A percentile compares a stretch with the other conserved stretches of the same genome.
Conservation (phyloP, 805 yeast genomes). For the Phaffomyces opuntiae region DNA sequence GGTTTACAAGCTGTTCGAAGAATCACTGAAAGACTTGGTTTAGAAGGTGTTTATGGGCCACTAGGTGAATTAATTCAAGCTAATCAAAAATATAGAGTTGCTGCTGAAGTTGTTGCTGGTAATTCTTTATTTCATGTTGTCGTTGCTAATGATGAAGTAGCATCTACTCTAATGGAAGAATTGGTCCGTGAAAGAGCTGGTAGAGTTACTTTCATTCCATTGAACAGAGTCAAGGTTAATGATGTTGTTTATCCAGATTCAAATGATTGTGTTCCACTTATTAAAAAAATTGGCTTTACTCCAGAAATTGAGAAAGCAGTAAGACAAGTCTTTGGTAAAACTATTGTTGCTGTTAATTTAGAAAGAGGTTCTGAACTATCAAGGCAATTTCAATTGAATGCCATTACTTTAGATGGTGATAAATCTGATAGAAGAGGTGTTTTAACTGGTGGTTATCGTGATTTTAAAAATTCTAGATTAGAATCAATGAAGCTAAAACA, state of each 20-base stretch:
- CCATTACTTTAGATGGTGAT: slow-evolving; percentile 91
- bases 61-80: slow-evolving; percentile 78
- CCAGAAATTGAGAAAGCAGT: slow-evolving; percentile 57
- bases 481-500: slow-evolving; percentile 59
- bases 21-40: slow-evolving; percentile 52
- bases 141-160: slow-evolving; percentile 83
- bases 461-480: slow-evolving; percentile 57
- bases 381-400: slow-evolving; percentile 49
- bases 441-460: slow-evolving; percentile 82
- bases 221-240: slow-evolving; percentile 52
- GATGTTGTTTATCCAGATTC: slow-evolving; percentile 51
- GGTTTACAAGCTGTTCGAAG: slow-evolving; percentile 66
- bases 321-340: slow-evolving; percentile 71
- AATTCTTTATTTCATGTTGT: slow-evolving; percentile 80
- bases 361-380: slow-evolving; percentile 65
- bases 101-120: slow-evolving; percentile 89
- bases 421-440: slow-evolving; percentile 79
- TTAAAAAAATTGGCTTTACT: slow-evolving; percentile 63
- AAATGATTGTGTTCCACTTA: slow-evolving; percentile 63
- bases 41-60: slow-evolving; percentile 72
- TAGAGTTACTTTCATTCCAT: slow-evolving; percentile 85
- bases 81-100: slow-evolving; percentile 73
- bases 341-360: slow-evolving; percentile 68
- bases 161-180: slow-evolving; percentile 71
- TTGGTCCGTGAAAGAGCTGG: slow-evolving; percentile 66